These are phyloP conservation scores for Diutina rugosa DNA, from an alignment of 1,139 yeast genomes.

Conservation along the genomic window DNA sequence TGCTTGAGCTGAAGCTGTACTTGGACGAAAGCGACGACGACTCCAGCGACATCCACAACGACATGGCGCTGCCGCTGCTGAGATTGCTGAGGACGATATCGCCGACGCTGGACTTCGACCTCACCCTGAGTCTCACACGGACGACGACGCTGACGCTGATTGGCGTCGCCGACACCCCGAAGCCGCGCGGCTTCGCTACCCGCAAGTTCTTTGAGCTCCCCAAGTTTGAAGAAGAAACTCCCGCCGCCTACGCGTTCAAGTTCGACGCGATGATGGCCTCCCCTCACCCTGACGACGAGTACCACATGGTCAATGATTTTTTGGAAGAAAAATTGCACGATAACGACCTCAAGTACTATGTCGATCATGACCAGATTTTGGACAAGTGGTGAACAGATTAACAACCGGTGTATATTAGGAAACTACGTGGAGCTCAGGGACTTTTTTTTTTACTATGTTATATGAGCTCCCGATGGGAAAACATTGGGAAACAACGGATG, in stretches of 20 bases:
- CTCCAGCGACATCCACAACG: conserved; percentile 17
- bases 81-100: conserved; percentile 30
- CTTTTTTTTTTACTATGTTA: not conserved
- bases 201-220: not conserved
- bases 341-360: conserved; percentile 23
- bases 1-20: conserved; percentile 6
- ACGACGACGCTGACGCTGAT: conserved; percentile 25
- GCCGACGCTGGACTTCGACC: conserved; percentile 16
- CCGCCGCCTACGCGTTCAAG: conserved; percentile 6
- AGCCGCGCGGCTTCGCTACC: not conserved
- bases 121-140: conserved; percentile 29
- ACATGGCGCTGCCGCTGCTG: conserved; percentile 17
- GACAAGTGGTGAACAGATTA: not conserved
- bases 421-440: not conserved
- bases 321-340: conserved; percentile 27
- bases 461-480: not conserved
- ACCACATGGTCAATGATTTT: conserved; percentile 28
- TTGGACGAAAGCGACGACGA: conserved; percentile 7
- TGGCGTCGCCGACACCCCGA: conserved; percentile 12
- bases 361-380: conserved; percentile 4
- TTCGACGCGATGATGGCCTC: conserved; percentile 13
- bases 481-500: not conserved
- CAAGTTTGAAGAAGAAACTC: conserved; percentile 5
- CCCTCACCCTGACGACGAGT: conserved; percentile 21
- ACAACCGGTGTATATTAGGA: not conserved